Conservation (phyloP, 495 filamentous ascomycete genomes). For the Hyaloscypha hepaticicola region DNA sequence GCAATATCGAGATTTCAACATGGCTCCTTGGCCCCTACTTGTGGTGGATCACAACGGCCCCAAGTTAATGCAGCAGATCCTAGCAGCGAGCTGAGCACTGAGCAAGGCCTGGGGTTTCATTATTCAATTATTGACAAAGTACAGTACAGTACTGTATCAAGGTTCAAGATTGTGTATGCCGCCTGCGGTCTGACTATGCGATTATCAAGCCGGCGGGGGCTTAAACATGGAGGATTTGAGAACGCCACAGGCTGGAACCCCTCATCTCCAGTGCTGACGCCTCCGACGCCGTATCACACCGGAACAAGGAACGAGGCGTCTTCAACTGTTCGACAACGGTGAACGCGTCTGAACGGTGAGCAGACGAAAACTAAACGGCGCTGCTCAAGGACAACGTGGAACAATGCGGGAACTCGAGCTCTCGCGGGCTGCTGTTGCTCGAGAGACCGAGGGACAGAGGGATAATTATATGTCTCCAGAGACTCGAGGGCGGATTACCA, state of each 20-base stretch:
- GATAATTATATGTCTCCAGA: background rate
- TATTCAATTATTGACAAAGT: conserved; percentile 2
- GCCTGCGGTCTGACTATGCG: background rate
- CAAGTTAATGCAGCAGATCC: background rate
- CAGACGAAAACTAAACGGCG: conserved; percentile 10
- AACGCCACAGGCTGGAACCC: conserved; percentile 7
- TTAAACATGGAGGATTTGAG: background rate
- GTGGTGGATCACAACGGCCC: conserved; percentile 7
- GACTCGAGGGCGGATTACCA: conserved; percentile 15
- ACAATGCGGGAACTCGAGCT: background rate
- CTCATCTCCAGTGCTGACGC: background rate
- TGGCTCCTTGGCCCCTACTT: background rate
- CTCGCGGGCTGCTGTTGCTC: background rate
- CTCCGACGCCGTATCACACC: conserved; percentile 9
- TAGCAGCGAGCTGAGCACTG: too few species aligned
- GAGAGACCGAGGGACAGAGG: conserved; percentile 7
- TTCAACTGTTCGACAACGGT: background rate
- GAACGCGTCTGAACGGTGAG: background rate
- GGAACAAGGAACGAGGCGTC: background rate
- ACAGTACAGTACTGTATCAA: background rate
- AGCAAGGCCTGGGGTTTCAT: too few species aligned
- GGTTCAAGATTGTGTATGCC: background rate
- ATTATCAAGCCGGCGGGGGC: conserved; percentile 7
- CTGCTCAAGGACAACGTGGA: background rate
- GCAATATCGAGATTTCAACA: background rate